Evolutionary conservation across 371 early-diverging fungal genomes (phyloP), one percentile per base, ranked within the genome.

Genomic region (Syncephalastrum sp.): DNA sequence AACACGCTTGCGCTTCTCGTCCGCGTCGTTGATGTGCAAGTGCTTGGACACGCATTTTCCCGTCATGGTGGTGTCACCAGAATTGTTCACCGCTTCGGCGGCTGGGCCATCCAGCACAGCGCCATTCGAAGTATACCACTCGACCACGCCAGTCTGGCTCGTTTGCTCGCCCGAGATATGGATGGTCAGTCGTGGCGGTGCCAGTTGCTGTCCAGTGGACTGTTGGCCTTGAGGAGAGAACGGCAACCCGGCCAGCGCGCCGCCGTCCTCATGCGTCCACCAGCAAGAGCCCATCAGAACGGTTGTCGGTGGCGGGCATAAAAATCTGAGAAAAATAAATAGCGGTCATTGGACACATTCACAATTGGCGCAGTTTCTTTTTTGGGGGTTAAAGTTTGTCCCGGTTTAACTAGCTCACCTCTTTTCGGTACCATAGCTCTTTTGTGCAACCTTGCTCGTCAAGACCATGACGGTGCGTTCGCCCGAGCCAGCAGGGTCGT

Each of bases 381-480:
- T 43, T 21, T 13, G 16, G 14, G 14, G 17, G 2, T 79, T 85
- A 25, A 84, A 82, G 54, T 83, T 82, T 19, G 78, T 79, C 38
- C 38, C 38, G 38, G 38, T 33, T 10, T 33, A 33, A 33, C 38
- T 33, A 33, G 15, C 47, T 55, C 70, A 74, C 69, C 92, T 84
- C 69, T 91, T 91, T 64, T 92, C 92, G 17, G 90, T 89, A 13
- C 92, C 92, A 55, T 92, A 92, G 23, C 88, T 88, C 61, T 92
- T 91, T 70, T 91, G 92, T 10, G 90, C 92, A 5, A 91, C 92
- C 56, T 88, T 87, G 45, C 90, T 86, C 10, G 91, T 89, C 51
- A 90, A 61, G 21, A 91, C 81, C 72, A 88, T 75, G 1, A 85
- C 75, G 10, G 84, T 78, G 53, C 86, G 88, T 70, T 86, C 83